Evolutionary conservation across 192 early-diverging fungal genomes (phyloP).

Genomic region (Pilaira anomala): DNA sequence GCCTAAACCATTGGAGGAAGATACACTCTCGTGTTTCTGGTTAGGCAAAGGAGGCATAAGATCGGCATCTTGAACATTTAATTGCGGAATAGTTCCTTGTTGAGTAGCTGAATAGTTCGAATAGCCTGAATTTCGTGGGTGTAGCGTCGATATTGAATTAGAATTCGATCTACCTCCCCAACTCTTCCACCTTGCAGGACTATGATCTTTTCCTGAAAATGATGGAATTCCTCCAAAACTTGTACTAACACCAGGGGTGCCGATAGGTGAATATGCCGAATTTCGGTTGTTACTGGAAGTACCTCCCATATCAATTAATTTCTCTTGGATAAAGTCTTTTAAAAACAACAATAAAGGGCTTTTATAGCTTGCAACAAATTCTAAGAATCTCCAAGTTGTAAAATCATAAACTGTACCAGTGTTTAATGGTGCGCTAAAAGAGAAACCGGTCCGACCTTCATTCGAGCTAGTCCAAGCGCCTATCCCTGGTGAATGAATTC

Average conservation of each 20-base stretch:
- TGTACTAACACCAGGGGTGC: conserved; percentile 1
- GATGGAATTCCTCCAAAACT: conserved; percentile 20
- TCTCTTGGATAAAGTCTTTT: conserved; percentile 41
- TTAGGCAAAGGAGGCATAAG: neutral
- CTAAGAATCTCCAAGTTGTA: conserved; percentile 51
- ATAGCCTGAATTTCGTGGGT: conserved; percentile 1
- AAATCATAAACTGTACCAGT: conserved; percentile 33
- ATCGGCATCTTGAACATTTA: conserved; percentile 7
- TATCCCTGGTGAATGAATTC: neutral
- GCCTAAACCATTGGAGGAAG: conserved; percentile 9
- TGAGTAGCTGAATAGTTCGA: neutral
- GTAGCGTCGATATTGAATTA: conserved; percentile 9
- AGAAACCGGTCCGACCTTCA: neutral
- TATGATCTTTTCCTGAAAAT: conserved; percentile 5
- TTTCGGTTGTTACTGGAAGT: neutral
- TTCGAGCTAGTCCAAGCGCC: neutral
- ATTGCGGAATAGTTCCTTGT: neutral
- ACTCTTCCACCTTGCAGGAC: conserved; percentile 40
- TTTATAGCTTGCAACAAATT: conserved; percentile 48
- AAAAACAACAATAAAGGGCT: conserved; percentile 47
- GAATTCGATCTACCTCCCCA: conserved; percentile 36
- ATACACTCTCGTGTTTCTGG: neutral
- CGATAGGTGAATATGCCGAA: conserved; percentile 1
- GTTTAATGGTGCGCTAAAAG: neutral
- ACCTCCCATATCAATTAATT: conserved; percentile 32